Evolutionary conservation across 805 yeast species (phyloP).

Genomic region (Nakazawaea holstii): DNA sequence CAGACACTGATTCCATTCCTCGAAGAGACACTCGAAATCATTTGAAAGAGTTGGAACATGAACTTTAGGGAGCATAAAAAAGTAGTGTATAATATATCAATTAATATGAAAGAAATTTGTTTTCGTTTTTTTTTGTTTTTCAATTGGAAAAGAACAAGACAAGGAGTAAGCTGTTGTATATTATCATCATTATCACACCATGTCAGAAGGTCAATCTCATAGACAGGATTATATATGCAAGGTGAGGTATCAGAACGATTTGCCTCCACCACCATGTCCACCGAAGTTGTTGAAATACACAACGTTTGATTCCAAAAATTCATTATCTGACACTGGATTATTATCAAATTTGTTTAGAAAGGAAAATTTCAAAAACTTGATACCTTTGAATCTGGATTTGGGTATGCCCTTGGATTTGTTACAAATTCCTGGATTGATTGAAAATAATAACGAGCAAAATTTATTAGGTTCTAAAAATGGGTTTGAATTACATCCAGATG

Average conservation of each 20-base stretch:
- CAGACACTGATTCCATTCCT: not conserved
- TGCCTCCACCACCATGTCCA: slow-evolving; percentile 92
- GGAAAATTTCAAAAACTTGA: slow-evolving; percentile 61
- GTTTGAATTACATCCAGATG: slow-evolving; percentile 62
- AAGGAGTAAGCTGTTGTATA: not conserved
- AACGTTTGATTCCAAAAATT: slow-evolving; percentile 35
- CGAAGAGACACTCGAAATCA: slow-evolving; percentile 4
- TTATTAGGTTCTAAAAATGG: slow-evolving; percentile 26
- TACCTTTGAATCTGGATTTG: slow-evolving; percentile 52
- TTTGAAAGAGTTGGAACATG: slow-evolving; percentile 2
- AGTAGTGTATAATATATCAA: slow-evolving; percentile 1
- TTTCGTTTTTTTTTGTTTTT: too few relatives aligned
- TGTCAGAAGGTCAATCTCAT: slow-evolving; percentile 11
- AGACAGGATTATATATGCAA: slow-evolving; percentile 79
- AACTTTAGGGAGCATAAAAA: not conserved
- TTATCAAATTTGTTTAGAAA: slow-evolving; percentile 69
- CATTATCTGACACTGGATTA: slow-evolving; percentile 46
- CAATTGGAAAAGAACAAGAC: not conserved
- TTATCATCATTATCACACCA: not conserved
- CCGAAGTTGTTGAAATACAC: slow-evolving; percentile 71
- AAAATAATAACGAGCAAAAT: slow-evolving; percentile 45
- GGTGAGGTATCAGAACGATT: slow-evolving; percentile 74
- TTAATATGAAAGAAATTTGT: not conserved
- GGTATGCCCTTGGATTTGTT: slow-evolving; percentile 79
- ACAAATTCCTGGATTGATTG: slow-evolving; percentile 61